These are phyloP conservation scores for Asterella californica DNA, from an alignment of 225 moss, liverwort and hornwort genomes.

Conservation along the genomic window DNA sequence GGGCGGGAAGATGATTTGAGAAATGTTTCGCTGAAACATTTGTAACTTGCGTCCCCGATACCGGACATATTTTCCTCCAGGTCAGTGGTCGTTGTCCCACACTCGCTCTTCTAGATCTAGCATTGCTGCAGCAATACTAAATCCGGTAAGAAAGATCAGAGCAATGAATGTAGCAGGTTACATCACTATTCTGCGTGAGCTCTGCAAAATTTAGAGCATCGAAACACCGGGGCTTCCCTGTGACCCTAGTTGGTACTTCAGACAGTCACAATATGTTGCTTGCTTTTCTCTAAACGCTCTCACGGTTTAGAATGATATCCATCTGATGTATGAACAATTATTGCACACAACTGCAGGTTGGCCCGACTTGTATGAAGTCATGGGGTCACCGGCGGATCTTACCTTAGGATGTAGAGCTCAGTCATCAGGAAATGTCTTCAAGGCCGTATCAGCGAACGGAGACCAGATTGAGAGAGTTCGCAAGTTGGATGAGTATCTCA, in stretches of 20 bases:
- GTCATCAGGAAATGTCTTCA: constrained; percentile 40
- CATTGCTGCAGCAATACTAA: not conserved
- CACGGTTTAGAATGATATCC: not conserved
- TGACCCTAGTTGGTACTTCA: not conserved
- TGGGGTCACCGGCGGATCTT: constrained; percentile 78
- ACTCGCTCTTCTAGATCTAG: not conserved
- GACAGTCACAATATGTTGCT: not conserved
- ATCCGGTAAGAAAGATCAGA: no score
- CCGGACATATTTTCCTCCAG: not conserved
- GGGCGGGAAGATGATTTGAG: not conserved
- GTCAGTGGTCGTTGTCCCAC: not conserved
- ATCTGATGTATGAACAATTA: not conserved
- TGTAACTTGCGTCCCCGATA: not conserved
- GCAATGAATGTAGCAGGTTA: not conserved
- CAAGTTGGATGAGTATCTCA: constrained; percentile 61
- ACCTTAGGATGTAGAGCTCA: constrained; percentile 57
- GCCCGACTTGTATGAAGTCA: constrained; percentile 38
- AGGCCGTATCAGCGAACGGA: constrained; percentile 36
- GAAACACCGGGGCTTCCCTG: not conserved
- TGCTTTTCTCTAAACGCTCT: not conserved
- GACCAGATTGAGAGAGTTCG: constrained; percentile 35
- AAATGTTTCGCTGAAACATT: no score
- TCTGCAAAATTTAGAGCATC: not conserved
- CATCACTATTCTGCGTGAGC: not conserved
- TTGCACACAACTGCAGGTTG: constrained; percentile 23